phyloP scores from a whole-genome alignment of 2,329 filamentous ascomycete genomes.

The Fusarium sp. region DNA sequence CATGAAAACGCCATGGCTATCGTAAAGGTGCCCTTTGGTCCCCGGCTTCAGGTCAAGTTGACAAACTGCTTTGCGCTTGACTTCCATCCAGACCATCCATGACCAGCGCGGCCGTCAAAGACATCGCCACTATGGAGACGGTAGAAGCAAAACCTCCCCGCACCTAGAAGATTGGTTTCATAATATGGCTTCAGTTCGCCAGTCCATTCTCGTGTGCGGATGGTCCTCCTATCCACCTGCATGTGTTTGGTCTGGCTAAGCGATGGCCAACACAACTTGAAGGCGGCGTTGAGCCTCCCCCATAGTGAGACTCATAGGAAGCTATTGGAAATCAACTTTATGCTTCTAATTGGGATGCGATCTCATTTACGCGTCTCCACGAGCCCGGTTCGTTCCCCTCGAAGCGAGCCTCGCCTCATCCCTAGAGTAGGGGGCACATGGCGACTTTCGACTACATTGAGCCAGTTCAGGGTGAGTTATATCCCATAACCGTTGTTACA shows the following conservation, averaged over 20 bases:
- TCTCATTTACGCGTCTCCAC: constrained; percentile 48
- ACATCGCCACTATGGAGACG: constrained; percentile 44
- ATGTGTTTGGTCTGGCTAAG: neutral
- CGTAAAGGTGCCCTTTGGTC: constrained; percentile 50
- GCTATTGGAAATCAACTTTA: neutral
- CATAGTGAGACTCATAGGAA: constrained; percentile 43
- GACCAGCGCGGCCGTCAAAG: constrained; percentile 46
- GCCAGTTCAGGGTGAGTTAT: constrained; percentile 47
- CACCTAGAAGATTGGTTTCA: constrained; percentile 52
- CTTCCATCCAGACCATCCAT: neutral
- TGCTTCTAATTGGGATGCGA: constrained; percentile 43
- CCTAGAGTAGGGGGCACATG: constrained; percentile 52
- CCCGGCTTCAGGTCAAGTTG: constrained; percentile 36
- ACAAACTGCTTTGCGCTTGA: neutral
- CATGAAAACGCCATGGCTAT: constrained; percentile 47
- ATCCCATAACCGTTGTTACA: constrained; percentile 13
- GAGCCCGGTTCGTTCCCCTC: constrained; percentile 49
- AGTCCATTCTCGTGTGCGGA: constrained; percentile 59
- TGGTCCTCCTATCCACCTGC: neutral
- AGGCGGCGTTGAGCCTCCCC: constrained; percentile 57
- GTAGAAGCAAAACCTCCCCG: constrained; percentile 36
- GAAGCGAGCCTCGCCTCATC: constrained; percentile 51
- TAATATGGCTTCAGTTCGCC: constrained; percentile 44
- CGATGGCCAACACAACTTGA: constrained; percentile 48
- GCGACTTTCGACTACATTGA: constrained; percentile 48